Percentiles rank a stretch among this genome's conserved stretches.
Conservation (phyloP, 768 basidiomycete species). For the Lactarius tabidus region DNA sequence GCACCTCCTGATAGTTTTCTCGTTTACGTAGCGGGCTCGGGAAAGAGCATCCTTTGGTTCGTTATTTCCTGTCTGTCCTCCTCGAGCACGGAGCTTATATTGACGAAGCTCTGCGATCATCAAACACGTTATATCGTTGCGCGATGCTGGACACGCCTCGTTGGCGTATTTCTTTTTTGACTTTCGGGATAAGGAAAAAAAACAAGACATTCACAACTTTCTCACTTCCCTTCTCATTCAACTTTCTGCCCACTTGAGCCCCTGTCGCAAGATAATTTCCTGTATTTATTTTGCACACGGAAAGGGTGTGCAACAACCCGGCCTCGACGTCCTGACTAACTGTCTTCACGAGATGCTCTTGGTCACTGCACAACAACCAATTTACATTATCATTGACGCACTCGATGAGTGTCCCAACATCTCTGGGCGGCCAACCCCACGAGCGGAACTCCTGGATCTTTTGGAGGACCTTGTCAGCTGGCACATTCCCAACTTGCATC, state of each 20-base stretch:
- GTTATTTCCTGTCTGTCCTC: not conserved
- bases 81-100: not conserved
- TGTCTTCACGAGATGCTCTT: not conserved
- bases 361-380: not conserved
- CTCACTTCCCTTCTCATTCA: not conserved
- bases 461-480: not conserved
- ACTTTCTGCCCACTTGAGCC: not conserved
- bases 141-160: not conserved
- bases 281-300: not conserved
- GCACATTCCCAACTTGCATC: not conserved
- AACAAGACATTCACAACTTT: not conserved
- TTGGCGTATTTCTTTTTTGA: not conserved
- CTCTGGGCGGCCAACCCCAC: not conserved
- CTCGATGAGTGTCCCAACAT: not conserved
- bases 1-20: not conserved
- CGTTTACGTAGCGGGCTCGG: not conserved
- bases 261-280: not conserved
- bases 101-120: not conserved
- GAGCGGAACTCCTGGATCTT: not conserved
- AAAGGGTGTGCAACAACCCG: not conserved
- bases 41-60: not conserved
- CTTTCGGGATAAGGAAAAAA: not conserved
- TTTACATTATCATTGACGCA: not conserved
- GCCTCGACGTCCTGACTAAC: rapidly evolving
- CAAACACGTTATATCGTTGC: not conserved